Evolutionary conservation across 495 filamentous ascomycete species (phyloP), one percentile per base, ranked within the genome.

Genomic region (Penicillium maclennaniae): DNA sequence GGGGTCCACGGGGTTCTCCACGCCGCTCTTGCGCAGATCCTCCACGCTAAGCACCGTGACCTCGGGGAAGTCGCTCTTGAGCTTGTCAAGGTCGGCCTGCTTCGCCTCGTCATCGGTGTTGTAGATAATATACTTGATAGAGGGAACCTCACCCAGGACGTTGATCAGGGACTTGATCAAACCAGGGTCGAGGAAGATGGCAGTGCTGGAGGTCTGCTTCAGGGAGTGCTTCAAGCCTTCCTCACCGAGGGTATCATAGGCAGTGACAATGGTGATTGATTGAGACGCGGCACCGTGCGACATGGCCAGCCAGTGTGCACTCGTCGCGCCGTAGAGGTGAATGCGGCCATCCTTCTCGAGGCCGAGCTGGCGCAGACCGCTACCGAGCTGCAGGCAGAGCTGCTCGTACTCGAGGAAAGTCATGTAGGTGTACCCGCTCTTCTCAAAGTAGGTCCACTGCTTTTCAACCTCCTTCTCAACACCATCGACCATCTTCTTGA

Each of bases 211-310:
- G 15, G 93, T 97, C 55, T 95, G 91, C 40, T 86, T 80, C 62
- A 98, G 81, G 4, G 92, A 97, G 73, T 98, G 92, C 69, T 84
- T 85, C 61, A 98, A 71, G 28, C 93, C 93, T 55, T 95, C 90
- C 73, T 96, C 90, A 27, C 93, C 93, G 25, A 98, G 84, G 8
- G 92, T 97, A 71, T 98, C 93, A 68, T 99, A 99, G 4, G 95
- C 92, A 25, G 95, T 99, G 36, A 97, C 93, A 55, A 97, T 92
- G 44, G 91, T 82, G 67, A 97, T 81, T 8, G 91, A 92, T 73
- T 99, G 95, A n/a, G 93, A 95, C 39, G 85, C 78, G 62, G 86
- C 85, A 43, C 71, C 82, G 68, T 85, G 90, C 19, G 88, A 85
- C 69, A 84, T 85, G 52, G 84, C 80, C 54, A 95, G 73, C 89